Evolutionary conservation across 2,329 filamentous ascomycete genomes (phyloP), one percentile per base, ranked within the genome.

Genomic region (Aaosphaeria pasadenensis): DNA sequence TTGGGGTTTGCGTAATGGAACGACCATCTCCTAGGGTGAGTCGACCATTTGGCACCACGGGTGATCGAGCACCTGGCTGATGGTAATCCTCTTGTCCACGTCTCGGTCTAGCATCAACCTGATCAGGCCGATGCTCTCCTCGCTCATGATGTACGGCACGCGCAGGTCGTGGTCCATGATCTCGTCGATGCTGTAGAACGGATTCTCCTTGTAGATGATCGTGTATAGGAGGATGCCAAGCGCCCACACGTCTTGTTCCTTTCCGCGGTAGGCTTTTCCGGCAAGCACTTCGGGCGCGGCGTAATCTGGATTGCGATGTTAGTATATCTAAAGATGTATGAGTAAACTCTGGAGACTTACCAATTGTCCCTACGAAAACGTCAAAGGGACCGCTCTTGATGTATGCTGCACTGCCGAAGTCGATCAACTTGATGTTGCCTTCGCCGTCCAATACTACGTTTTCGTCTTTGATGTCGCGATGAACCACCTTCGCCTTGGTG

Each of bases 151-250:
- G 68, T 89, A 96, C 0, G 94, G 94, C 30, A 99, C 86, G 42
- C 94, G 84, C 50, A 99, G 77, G 60, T 96, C 92, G 63, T 92
- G 91, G 69, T 99, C 94, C 83, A 97, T 95, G 64, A 99, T 99
- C 77, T 99, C 94, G 70, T 99, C 94, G 63, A 97, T 94, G 71
- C 88, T 95, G 79, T 97, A 97, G 71, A 96, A 99, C 1, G 94
- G 92, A 66, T 99, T 99, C 74, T 99, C 94, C 74, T 97, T 99
- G 80, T 99, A 99, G 64, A 97, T 88, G 64, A 99, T 96, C 30
- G 94, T 99, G 76, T 99, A 99, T 11, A 99, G 83, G 29, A 99
- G 81, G 63, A 99, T 97, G 28, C 94, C 94, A 11, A 99, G 80
- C 1, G 94, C 94, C 94, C 94, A 99, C 30, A 99, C 91, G 65